Base-by-base conservation (phyloP, 2,329 filamentous ascomycete species). In the Cladophialophora chaetospira region DNA sequence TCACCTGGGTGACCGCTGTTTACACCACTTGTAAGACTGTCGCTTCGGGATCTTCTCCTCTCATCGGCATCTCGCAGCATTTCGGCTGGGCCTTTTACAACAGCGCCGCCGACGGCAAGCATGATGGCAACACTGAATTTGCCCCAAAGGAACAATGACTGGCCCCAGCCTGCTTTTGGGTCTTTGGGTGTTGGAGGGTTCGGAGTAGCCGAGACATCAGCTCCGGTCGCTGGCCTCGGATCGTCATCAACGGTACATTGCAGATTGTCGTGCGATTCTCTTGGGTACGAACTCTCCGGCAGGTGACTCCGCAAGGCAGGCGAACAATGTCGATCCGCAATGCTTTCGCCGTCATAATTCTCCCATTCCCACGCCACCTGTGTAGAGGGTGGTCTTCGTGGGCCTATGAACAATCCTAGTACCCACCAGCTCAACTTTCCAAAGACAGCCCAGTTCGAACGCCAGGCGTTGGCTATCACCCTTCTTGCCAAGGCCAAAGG, bases 81-180 rank as follows among this genome's bases (percentile, higher is more conserved):
- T 48, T 67, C 70, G 13, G 67, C 75, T 13, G 77, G 77, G 2
- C 77, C 77, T 50, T 78, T 69, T 47, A 71, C 73, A 40, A 80
- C 70, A 5, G 77, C 77, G 2, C 76, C 69, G n/a, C 76, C 77
- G 40, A 80, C 70, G 10, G 77, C 77, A 56, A 79, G 69, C 36
- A 77, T 73, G 40, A 80, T 68, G 11, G 76, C 75, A 47, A 79
- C 65, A 8, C 73, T 76, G 62, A 80, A 79, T 58, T 75, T 77
- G 31, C 77, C 67, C 77, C 77, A 80, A 33, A 78, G 65, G 55
- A 68, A 70, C 6, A 76, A 68, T 31, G 66, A 70, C 17, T 55
- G 53, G 10, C 55, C 56, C 65, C 64, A 66, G 26, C 63, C 53
- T 23, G 36, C 29, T 31, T 53, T 50, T 1, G 31, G 19, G 17